Percentiles rank a stretch among this genome's conserved stretches.
Evolutionary conservation across 495 filamentous ascomycete genomes (phyloP).

Genomic region (Hypoxylon fragiforme): DNA sequence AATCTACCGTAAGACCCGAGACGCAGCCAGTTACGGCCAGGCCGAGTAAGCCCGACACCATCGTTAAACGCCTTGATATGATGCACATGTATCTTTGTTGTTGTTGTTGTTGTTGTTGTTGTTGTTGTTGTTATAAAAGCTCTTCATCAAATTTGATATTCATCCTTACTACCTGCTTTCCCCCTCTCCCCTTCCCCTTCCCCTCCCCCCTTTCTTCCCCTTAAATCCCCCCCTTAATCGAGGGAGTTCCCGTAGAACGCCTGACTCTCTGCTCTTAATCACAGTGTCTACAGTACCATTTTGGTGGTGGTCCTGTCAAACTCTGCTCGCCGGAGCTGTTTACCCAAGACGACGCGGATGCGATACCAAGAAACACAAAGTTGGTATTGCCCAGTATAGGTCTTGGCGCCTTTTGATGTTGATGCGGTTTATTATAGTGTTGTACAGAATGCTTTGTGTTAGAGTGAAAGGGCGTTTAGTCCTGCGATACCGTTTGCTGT

Average conservation of each 20-base stretch:
- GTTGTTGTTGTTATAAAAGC: no score
- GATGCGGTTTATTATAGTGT: slow-evolving; percentile 24
- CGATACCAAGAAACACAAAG: slow-evolving; percentile 15
- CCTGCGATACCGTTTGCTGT: slow-evolving; percentile 55
- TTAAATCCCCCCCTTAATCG: neutral
- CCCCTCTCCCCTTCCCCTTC: no score
- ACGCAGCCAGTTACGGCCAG: no score
- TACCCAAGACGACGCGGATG: slow-evolving; percentile 29
- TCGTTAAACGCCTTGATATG: slow-evolving; percentile 10
- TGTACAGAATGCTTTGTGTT: slow-evolving; percentile 26
- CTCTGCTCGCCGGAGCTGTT: slow-evolving; percentile 12
- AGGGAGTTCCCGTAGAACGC: slow-evolving; percentile 22
- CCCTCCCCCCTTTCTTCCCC: neutral
- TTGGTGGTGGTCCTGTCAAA: slow-evolving; percentile 5
- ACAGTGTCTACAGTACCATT: slow-evolving; percentile 4
- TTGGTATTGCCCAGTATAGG: slow-evolving; percentile 7
- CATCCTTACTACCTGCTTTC: slow-evolving; percentile 21
- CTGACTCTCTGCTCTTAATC: slow-evolving; percentile 16
- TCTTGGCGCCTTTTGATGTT: slow-evolving; percentile 2
- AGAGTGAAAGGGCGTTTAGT: slow-evolving; percentile 36
- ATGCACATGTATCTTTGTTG: slow-evolving; percentile 19
- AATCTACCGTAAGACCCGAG: no score
- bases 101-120: no score
- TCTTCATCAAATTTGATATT: slow-evolving; percentile 29
- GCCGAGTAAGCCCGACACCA: no score